phyloP scores from a whole-genome alignment of 2,329 filamentous ascomycete genomes.

The Penicillium vulpinum region DNA sequence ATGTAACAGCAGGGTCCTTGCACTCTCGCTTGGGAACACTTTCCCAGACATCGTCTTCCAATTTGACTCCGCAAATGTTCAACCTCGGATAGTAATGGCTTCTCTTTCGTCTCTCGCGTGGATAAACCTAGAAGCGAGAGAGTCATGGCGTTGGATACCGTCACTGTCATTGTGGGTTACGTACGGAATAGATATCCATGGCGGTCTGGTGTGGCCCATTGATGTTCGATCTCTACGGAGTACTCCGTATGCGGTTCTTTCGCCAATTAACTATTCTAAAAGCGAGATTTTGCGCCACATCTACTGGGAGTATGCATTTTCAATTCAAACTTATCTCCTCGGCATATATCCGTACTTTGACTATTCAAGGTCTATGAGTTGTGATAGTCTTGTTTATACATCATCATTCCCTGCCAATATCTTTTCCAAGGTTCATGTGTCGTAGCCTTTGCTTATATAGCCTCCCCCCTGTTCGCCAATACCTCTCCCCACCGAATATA shows the following conservation, averaged over 20 bases:
- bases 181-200: conserved; percentile 8
- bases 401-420: not conserved
- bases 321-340: not conserved
- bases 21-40: conserved; percentile 2
- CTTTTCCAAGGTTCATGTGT: not conserved
- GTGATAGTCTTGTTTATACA: not conserved
- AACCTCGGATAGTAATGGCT: conserved; percentile 2
- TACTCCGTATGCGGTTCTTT: conserved; percentile 1
- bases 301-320: not conserved
- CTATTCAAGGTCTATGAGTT: not conserved
- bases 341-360: not conserved
- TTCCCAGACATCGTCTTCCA: not conserved
- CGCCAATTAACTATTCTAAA: conserved; percentile 8
- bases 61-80: not conserved
- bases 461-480: not conserved
- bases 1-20: not conserved
- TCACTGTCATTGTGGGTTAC: conserved; percentile 6
- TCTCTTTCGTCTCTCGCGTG: conserved; percentile 21
- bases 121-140: conserved; percentile 16
- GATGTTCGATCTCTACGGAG: conserved; percentile 3
- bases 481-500: not conserved
- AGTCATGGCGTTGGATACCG: conserved; percentile 11
- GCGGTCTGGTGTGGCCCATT: conserved; percentile 12
- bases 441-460: not conserved
- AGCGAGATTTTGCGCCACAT: not conserved